Evolutionary conservation across 208 protist species (phyloP), one percentile per base, ranked within the genome.

Genomic region (Crithidia brevicula): DNA sequence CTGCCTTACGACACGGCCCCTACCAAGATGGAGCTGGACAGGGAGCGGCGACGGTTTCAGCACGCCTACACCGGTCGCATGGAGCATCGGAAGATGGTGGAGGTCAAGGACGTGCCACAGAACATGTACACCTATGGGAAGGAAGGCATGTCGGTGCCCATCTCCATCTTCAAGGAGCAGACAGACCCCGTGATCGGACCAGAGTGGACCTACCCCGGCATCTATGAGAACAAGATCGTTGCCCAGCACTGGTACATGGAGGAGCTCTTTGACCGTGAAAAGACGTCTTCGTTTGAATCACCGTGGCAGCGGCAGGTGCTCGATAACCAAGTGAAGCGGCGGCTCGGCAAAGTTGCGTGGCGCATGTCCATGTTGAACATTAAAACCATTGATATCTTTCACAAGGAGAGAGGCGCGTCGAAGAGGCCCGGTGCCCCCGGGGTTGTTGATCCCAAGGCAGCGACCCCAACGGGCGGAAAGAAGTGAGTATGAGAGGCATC

Each of bases 51-150:
- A n/a, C 81, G 81, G 54, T 90, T 96, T 49, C 59, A 68, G 52
- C 81, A 88, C 38, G 88, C 88, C 0, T 89, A 84, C 59, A 71
- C 84, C 38, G 88, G 88, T n/a, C 79, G 85, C 9, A 74, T 85
- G 72, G 86, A 96, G 62, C 78, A 91, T 61, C 77, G 83, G 43
- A 91, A 88, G 67, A 38, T 93, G 30, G 77, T 95, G 30, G 84
- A 91, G 46, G 89, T 97, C 10, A 95, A 94, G 72, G 85, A 93
- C 34, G 92, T 97, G 9, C 92, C 92, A 16, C 71, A 88, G 63
- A 97, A 97, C 67, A 86, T 97, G 81, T 97, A 93, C 82, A 95
- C 89, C 7, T 97, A 95, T 57, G 92, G 92, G 4, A 97, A 97
- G 73, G 89, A 97, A 54, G 92, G 92, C n/a, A 95, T 97, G 89